Percentiles rank a stretch among this genome's conserved stretches.
phyloP scores from a whole-genome alignment of 305 asterid genomes.

The Plantago rigida region DNA sequence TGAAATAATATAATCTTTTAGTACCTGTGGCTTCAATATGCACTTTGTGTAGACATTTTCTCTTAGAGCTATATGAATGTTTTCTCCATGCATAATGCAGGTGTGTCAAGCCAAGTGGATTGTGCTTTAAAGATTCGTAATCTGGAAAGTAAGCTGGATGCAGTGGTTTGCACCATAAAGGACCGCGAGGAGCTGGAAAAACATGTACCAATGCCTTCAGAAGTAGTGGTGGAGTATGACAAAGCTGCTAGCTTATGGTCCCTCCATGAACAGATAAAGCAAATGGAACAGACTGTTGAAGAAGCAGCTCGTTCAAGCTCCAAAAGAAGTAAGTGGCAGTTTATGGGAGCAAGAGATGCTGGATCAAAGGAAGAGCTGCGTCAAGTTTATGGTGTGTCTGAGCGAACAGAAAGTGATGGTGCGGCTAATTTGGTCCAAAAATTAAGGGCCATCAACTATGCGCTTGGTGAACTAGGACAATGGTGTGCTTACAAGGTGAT shows the following conservation, averaged over 20 bases:
- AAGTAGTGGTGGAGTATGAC: conserved; percentile 88
- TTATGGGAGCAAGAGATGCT: conserved; percentile 99
- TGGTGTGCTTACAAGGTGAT: conserved; percentile 98
- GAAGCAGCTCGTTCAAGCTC: conserved; percentile 91
- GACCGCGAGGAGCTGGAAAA: conserved; percentile 94
- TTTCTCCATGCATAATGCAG: conserved; percentile 35
- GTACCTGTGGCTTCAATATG: conserved; percentile 4
- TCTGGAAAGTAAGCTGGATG: conserved; percentile 83
- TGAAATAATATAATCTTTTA: conserved; percentile 6
- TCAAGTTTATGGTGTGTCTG: conserved; percentile 97
- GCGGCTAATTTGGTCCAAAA: conserved; percentile 94
- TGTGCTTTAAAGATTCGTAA: conserved; percentile 93
- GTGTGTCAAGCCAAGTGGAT: conserved; percentile 98
- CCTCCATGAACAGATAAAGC: conserved; percentile 90
- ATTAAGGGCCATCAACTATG: conserved; percentile 92
- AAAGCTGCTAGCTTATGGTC: conserved; percentile 94
- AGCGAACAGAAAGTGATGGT: conserved; percentile 97
- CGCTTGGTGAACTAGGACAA: conserved; percentile 97
- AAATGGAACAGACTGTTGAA: conserved; percentile 85
- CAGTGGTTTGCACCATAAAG: conserved; percentile 84
- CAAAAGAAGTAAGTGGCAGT: conserved; percentile 96
- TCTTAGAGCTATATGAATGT: conserved; percentile 15
- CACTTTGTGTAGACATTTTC: not conserved
- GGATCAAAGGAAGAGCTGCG: conserved; percentile 90
- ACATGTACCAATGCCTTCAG: conserved; percentile 97